Evolutionary conservation across 306 rosid genomes (phyloP), one percentile per base, ranked within the genome.

Genomic region (Boehmeria nivea): DNA sequence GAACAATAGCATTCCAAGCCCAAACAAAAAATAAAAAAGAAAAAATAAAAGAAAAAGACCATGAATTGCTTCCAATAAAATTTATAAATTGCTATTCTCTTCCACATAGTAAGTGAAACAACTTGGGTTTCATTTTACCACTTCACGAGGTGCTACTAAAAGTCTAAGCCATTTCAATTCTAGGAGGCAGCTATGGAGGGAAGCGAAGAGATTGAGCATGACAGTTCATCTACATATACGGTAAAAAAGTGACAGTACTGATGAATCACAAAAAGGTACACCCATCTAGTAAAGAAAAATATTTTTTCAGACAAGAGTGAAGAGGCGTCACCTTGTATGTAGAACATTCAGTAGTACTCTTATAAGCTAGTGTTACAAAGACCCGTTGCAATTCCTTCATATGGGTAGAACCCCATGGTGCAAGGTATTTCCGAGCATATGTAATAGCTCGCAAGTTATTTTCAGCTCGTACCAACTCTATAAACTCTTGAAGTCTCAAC

Each of bases 401-500:
- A 72, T 91, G 76, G 51, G 81, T 70, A 37, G 81, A 71, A 68
- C 87, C 99, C 99, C 96, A 91, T 28, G 85, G 86, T 12, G 96
- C 84, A 54, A 91, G 95, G 60, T 87, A 73, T 64, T 84, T 91
- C 46, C 78, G 79, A 66, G 99, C 95, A 83, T 84, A 84, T 12
- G 83, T 54, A 53, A 91, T 78, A 66, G 99, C 99, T 69, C 73
- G 80, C 67, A 83, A 53, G 68, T 75, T 77, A 72, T 85, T 84
- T 75, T 85, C 96, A 66, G 87, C 89, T 67, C 95, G 87, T 44
- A 91, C 99, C 70, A 91, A 73, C 78, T 87, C 99, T 75, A 91
- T 79, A 66, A 91, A 82, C 70, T 91, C 99, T 72, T 91, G 99
- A 78, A 84, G 89, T 79, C 99, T 81, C 80, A 91, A 59, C 74